Conservation (phyloP, 2,329 filamentous ascomycete species). For the Epichloe glyceriae region DNA sequence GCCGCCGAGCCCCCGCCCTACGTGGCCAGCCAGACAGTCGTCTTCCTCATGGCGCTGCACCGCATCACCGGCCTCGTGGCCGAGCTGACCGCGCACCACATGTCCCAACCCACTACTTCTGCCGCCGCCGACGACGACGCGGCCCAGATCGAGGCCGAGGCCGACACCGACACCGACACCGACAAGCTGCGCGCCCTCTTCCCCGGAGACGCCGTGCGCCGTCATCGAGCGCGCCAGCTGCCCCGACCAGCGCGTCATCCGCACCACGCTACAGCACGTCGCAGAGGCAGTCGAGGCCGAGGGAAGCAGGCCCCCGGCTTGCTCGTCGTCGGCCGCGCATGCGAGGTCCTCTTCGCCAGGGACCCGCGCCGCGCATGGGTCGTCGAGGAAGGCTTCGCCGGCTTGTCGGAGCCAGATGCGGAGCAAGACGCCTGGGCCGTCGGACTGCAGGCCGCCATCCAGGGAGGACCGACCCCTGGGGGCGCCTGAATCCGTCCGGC, state of each 20-base stretch:
- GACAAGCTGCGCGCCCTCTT: slow-evolving; percentile 36
- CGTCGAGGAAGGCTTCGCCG: slow-evolving; percentile 77
- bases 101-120: slow-evolving; percentile 10
- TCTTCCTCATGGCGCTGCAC: slow-evolving; percentile 93
- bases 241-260: slow-evolving; percentile 83
- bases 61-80: slow-evolving; percentile 61
- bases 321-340: slow-evolving; percentile 73
- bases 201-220: slow-evolving; percentile 76
- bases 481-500: no score
- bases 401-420: slow-evolving; percentile 53
- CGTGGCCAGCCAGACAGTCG: slow-evolving; percentile 64
- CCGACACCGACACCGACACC: no score
- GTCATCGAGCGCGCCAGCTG: slow-evolving; percentile 91
- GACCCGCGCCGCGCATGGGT: slow-evolving; percentile 55
- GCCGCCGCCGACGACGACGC: neutral
- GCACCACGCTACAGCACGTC: slow-evolving; percentile 71
- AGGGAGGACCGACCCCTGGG: neutral
- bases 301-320: slow-evolving; percentile 83
- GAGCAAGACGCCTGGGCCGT: slow-evolving; percentile 10
- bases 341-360: slow-evolving; percentile 56
- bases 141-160: neutral
- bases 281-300: slow-evolving; percentile 75
- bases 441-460: neutral
- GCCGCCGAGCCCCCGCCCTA: slow-evolving; percentile 72
- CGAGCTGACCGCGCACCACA: slow-evolving; percentile 44